A percentile compares a stretch with the other conserved stretches of the same genome.
Conservation (phyloP, 2,329 filamentous ascomycete species). For the Sporothrix brunneoviolacea region DNA sequence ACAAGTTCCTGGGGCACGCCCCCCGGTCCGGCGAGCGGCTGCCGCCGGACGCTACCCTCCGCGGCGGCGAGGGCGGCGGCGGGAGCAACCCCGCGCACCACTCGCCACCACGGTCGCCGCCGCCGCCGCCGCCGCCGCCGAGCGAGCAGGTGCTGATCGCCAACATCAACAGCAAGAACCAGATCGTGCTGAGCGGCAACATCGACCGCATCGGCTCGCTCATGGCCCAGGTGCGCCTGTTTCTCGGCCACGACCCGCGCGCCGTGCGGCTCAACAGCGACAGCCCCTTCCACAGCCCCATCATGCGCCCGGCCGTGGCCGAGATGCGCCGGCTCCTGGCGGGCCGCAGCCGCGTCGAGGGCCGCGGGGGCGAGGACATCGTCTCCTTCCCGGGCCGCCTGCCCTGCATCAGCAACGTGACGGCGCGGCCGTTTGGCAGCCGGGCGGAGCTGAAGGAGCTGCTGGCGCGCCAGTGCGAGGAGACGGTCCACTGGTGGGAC, state of each 20-base stretch:
- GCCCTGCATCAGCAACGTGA: slow-evolving; percentile 81
- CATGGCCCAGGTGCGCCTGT: slow-evolving; percentile 78
- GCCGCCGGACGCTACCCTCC: slow-evolving; percentile 5
- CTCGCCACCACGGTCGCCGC: no score
- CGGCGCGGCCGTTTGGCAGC: slow-evolving; percentile 67
- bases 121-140: slow-evolving; percentile 43
- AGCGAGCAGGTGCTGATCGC: slow-evolving; percentile 86
- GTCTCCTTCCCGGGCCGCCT: slow-evolving; percentile 68
- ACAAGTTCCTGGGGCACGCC: slow-evolving; percentile 69
- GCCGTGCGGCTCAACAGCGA: slow-evolving; percentile 82
- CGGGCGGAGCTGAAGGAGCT: slow-evolving; percentile 71
- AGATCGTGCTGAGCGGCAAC: slow-evolving; percentile 88
- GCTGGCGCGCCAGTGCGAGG: slow-evolving; percentile 74
- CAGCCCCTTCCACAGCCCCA: slow-evolving; percentile 82
- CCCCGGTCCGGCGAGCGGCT: slow-evolving; percentile 63
- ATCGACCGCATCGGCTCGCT: slow-evolving; percentile 76
- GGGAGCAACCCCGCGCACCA: slow-evolving; percentile 47
- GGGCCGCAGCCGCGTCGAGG: slow-evolving; percentile 46
- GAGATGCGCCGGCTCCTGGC: slow-evolving; percentile 65
- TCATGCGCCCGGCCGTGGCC: slow-evolving; percentile 79
- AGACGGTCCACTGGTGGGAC: slow-evolving; percentile 92
- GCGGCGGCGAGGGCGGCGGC: background rate
- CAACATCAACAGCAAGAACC: slow-evolving; percentile 93
- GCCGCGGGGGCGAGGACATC: slow-evolving; percentile 53
- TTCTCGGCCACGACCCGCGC: slow-evolving; percentile 83